Conservation (phyloP, 352 stramenopile species). For the Phytophthora ramorum region DNA sequence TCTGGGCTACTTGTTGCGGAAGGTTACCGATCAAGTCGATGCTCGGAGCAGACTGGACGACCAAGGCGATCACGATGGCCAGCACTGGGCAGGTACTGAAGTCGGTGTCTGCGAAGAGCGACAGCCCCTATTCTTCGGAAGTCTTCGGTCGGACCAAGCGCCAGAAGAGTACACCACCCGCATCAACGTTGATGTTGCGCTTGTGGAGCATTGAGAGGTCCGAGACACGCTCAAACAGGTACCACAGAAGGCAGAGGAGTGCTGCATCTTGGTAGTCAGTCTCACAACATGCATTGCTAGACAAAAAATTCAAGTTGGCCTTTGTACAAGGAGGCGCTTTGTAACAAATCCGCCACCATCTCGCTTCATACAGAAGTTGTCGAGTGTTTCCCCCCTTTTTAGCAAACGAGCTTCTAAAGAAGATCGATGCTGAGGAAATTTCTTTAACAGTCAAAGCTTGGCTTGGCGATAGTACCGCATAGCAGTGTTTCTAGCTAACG, state of each 20-base stretch:
- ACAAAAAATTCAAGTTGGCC: background rate
- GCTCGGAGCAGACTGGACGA: background rate
- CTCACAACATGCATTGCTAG: background rate
- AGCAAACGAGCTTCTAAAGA: background rate
- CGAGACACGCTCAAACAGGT: background rate
- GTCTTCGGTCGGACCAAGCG: no score
- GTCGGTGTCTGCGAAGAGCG: no score
- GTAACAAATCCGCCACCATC: no score
- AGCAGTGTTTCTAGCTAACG: background rate
- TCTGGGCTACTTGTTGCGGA: background rate
- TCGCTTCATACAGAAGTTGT: no score
- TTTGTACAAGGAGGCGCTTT: background rate
- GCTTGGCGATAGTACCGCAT: background rate
- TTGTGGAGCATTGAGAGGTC: background rate
- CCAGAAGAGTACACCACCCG: no score
- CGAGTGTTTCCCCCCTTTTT: background rate
- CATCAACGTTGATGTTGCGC: no score
- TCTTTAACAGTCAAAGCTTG: background rate
- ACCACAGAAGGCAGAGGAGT: background rate
- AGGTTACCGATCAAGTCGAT: background rate
- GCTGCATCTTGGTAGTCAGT: background rate
- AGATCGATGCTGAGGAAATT: background rate
- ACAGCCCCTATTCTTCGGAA: no score
- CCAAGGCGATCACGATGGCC: conserved; percentile 15
- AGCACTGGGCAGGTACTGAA: no score